phyloP scores from a whole-genome alignment of 2,329 filamentous ascomycete species.

The Claviceps sp. region DNA sequence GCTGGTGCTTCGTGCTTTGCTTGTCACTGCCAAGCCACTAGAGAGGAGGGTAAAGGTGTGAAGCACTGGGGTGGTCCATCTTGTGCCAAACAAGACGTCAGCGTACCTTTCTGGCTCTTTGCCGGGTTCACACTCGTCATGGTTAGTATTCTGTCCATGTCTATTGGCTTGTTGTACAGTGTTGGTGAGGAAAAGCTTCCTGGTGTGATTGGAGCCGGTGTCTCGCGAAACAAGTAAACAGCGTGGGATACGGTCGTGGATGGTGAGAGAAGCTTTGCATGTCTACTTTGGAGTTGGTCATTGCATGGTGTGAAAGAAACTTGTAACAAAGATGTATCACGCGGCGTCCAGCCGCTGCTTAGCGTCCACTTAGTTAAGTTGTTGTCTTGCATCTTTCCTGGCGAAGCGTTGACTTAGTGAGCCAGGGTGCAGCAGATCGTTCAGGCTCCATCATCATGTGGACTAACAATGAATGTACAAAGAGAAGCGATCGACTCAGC shows the following conservation, averaged over 20 bases:
- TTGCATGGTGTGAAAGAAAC: background rate
- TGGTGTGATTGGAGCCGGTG: slow-evolving; percentile 90
- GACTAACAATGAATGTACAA: too few relatives aligned
- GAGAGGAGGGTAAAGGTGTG: slow-evolving; percentile 43
- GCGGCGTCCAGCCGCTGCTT: slow-evolving; percentile 3
- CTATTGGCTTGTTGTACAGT: slow-evolving; percentile 64
- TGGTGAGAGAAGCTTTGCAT: slow-evolving; percentile 4
- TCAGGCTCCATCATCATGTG: background rate
- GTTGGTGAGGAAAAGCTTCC: slow-evolving; percentile 83
- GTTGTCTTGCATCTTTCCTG: background rate
- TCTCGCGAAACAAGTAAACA: slow-evolving; percentile 53
- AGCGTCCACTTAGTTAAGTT: background rate
- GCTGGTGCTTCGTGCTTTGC: slow-evolving; percentile 51
- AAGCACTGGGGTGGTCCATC: slow-evolving; percentile 71
- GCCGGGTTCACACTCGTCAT: slow-evolving; percentile 59
- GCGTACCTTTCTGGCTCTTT: slow-evolving; percentile 79
- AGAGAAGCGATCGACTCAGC: too few relatives aligned
- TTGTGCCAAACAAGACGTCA: slow-evolving; percentile 87
- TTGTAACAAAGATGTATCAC: slow-evolving; percentile 7
- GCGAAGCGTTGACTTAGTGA: background rate
- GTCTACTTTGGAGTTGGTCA: slow-evolving; percentile 6
- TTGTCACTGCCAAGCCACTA: slow-evolving; percentile 59
- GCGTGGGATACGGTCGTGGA: background rate
- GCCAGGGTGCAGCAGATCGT: background rate
- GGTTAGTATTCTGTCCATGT: slow-evolving; percentile 52